These are phyloP conservation scores for Myxozyma melibiosi DNA, from an alignment of 805 yeast genomes.

Conservation along the genomic window DNA sequence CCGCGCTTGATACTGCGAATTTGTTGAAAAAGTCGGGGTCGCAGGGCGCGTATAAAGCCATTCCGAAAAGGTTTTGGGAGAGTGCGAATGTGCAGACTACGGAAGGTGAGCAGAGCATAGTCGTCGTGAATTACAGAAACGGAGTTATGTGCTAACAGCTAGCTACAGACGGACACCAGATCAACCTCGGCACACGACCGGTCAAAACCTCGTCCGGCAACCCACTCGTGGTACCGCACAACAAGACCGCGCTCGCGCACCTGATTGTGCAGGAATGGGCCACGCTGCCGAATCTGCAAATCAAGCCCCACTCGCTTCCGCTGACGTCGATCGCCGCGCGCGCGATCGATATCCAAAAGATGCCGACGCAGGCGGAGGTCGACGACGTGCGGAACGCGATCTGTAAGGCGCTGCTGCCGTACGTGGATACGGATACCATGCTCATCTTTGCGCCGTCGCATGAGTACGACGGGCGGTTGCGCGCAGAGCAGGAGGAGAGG, in stretches of 20 bases:
- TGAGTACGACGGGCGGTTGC: conserved; percentile 81
- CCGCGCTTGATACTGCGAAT: conserved; percentile 25
- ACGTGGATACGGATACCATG: conserved; percentile 92
- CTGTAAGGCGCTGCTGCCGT: conserved; percentile 65
- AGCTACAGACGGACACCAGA: conserved; percentile 19
- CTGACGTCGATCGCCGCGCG: conserved; percentile 85
- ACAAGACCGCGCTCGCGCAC: conserved; percentile 65
- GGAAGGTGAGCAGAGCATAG: conserved; percentile 17
- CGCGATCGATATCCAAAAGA: conserved; percentile 70
- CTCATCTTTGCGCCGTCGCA: conserved; percentile 76
- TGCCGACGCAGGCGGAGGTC: conserved; percentile 42
- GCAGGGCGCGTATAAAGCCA: conserved; percentile 4
- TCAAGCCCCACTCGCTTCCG: conserved; percentile 80
- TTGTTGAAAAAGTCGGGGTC: conserved; percentile 15
- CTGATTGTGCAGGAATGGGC: conserved; percentile 88
- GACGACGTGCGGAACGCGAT: conserved; percentile 57
- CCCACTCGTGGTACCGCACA: conserved; percentile 62
- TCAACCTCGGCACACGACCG: conserved; percentile 65
- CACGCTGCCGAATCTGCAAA: conserved; percentile 57
- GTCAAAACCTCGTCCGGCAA: conserved; percentile 84
- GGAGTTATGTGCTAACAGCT: not conserved
- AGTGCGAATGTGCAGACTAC: conserved; percentile 52
- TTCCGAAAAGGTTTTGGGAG: conserved; percentile 74
- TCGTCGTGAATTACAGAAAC: not conserved
- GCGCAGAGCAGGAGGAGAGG: conserved; percentile 74